Base-by-base conservation (phyloP, 306 rosid species). In the Abrus precatorius region DNA sequence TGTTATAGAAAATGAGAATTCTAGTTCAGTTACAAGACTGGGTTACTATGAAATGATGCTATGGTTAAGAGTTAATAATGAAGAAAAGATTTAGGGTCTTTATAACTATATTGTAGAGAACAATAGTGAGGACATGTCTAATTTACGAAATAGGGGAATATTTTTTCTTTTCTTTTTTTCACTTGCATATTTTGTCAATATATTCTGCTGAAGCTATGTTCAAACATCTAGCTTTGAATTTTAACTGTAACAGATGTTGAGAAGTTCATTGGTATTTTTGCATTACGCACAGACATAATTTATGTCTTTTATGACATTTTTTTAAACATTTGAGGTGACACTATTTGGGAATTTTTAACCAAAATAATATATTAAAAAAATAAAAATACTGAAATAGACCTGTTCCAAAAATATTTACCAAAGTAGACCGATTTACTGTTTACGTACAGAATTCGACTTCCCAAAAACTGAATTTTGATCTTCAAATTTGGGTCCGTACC, bases 11-110 rank as follows among this genome's bases (percentile, higher is more conserved):
- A 84, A 86, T 4, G 85, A 69, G 59, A 89, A 86, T 86, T 92
- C 94, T 40, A 60, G 76, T 63, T 85, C 87, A 13, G 27, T 43
- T 82, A 41, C 88, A 29, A 89, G 86, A 79, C 69, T 95, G 71
- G 94, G 97, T 54, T 93, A 93, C 89, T 93, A 93, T 56, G 96
- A 93, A 86, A 91, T 95, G 98, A 62, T 75, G 89, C 44, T 93
- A 43, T 93, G 92, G 91, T 63, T 91, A 79, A 88, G 80, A 77
- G 84, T 90, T 48, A 60, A 90, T 28, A 83, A 93, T 13, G 91
- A 76, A 79, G 88, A 91, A 84, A 95, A 87, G 85, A 87, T 95
- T 83, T 90, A 57, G 59, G 91, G 77, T 79, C 82, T 93, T 56
- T 91, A 92, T 84, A 45, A 88, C 57, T 75, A 68, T 77, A 81